A percentile compares a stretch with the other conserved stretches of the same genome.
These are phyloP conservation scores for Schizopora paradoxa DNA, from an alignment of 1,284 basidiomycete genomes.

Conservation along the genomic window DNA sequence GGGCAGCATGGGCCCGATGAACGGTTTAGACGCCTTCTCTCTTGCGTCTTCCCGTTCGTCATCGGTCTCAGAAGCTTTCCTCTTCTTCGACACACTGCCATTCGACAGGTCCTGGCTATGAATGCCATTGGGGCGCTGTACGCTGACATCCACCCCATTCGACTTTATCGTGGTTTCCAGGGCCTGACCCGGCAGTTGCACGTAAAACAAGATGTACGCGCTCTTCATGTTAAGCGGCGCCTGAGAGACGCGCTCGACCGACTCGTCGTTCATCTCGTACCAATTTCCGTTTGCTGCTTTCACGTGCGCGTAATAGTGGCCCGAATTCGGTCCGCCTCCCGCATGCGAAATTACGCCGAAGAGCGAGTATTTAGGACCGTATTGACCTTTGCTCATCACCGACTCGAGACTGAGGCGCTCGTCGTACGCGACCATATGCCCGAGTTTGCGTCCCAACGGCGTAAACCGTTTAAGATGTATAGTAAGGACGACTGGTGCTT, in stretches of 20 bases:
- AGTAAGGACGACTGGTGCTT: slow-evolving; percentile 87
- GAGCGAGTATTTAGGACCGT: slow-evolving; percentile 78
- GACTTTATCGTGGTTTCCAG: slow-evolving; percentile 52
- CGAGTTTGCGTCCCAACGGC: slow-evolving; percentile 83
- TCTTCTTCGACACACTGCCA: slow-evolving; percentile 8
- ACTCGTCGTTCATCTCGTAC: slow-evolving; percentile 94
- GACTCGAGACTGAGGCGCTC: slow-evolving; percentile 73
- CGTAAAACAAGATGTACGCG: slow-evolving; percentile 93
- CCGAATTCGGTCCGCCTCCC: slow-evolving; percentile 89
- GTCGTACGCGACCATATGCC: slow-evolving; percentile 72
- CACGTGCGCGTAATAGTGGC: slow-evolving; percentile 92
- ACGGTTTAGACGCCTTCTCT: slow-evolving; percentile 38
- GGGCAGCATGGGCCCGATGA: slow-evolving; percentile 64
- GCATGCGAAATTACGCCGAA: slow-evolving; percentile 94
- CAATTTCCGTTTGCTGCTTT: slow-evolving; percentile 69
- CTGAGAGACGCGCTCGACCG: slow-evolving; percentile 42
- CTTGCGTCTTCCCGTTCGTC: slow-evolving; percentile 31
- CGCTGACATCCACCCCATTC: slow-evolving; percentile 6
- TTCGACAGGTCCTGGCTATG: slow-evolving; percentile 38
- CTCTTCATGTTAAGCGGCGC: slow-evolving; percentile 64
- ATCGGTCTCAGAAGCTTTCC: slow-evolving; percentile 8
- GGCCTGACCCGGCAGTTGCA: slow-evolving; percentile 69
- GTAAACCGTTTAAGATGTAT: slow-evolving; percentile 97
- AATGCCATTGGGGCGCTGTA: slow-evolving; percentile 56
- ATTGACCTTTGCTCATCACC: slow-evolving; percentile 79